A percentile compares a stretch with the other conserved stretches of the same genome.
Evolutionary conservation across 345 rosid species (phyloP).

Genomic region (Heritiera fomes): DNA sequence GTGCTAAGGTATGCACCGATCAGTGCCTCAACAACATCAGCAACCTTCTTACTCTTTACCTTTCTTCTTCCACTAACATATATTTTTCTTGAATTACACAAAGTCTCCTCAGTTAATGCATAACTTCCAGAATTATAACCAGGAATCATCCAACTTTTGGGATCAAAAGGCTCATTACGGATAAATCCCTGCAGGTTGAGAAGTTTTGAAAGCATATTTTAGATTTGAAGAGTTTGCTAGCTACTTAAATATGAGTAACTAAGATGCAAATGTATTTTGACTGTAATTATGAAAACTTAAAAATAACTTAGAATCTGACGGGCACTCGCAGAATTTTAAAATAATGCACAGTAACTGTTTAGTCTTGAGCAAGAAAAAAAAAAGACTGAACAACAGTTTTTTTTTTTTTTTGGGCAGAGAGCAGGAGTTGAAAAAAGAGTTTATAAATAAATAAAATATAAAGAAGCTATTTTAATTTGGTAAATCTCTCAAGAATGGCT

Average conservation of each 20-base stretch:
- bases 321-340: not conserved
- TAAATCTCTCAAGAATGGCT: not conserved
- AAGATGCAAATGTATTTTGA: not conserved
- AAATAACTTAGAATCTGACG: no score
- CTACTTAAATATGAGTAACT: not conserved
- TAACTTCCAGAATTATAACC: slow-evolving; percentile 45
- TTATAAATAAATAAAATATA: no score
- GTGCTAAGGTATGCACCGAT: slow-evolving; percentile 77
- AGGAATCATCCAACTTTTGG: slow-evolving; percentile 71
- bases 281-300: no score
- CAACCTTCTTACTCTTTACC: slow-evolving; percentile 61
- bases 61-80: slow-evolving; percentile 44
- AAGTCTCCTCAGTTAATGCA: slow-evolving; percentile 36
- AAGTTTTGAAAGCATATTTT: not conserved
- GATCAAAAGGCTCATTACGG: slow-evolving; percentile 68
- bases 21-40: slow-evolving; percentile 87
- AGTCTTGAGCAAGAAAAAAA: not conserved
- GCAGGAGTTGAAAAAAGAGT: not conserved
- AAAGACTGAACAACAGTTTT: not conserved
- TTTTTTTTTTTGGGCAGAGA: not conserved
- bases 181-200: slow-evolving; percentile 68
- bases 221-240: not conserved
- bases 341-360: not conserved
- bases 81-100: slow-evolving; percentile 42
- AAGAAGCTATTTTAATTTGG: not conserved